These are phyloP conservation scores for Fusarium nelsonii DNA, from an alignment of 2,329 filamentous ascomycete species.

Conservation along the genomic window DNA sequence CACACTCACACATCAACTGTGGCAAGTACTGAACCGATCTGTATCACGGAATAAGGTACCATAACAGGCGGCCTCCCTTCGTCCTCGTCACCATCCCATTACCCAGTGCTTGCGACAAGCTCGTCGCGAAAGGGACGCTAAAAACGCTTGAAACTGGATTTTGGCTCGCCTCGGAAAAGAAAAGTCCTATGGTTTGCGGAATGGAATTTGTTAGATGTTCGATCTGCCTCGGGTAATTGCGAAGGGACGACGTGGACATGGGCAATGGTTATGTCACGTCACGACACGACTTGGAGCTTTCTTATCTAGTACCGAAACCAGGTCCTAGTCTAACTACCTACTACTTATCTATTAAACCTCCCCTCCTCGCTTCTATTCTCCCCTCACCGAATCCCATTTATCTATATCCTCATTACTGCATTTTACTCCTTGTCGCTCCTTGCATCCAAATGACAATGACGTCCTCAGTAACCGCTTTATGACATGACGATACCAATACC, in stretches of 20 bases:
- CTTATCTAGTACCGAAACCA: constrained; percentile 24
- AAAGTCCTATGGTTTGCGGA: too few relatives aligned
- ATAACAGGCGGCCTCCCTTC: constrained; percentile 26
- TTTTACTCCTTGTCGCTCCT: background rate
- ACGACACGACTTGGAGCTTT: constrained; percentile 22
- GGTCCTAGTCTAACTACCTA: background rate
- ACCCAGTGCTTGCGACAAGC: constrained; percentile 16
- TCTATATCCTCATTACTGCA: background rate
- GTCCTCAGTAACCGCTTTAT: constrained; percentile 33
- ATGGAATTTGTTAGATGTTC: constrained; percentile 12
- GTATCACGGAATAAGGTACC: constrained; percentile 2
- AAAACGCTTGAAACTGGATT: constrained; percentile 32
- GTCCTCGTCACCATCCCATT: constrained; percentile 21
- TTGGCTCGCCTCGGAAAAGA: constrained; percentile 4
- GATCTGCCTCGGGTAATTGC: constrained; percentile 30
- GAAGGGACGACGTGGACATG: constrained; percentile 17
- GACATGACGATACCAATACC: constrained; percentile 41
- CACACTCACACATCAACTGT: constrained; percentile 32
- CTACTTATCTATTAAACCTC: constrained; percentile 15
- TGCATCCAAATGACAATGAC: constrained; percentile 23
- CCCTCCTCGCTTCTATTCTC: constrained; percentile 6
- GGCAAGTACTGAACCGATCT: constrained; percentile 14
- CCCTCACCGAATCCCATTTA: background rate
- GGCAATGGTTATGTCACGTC: constrained; percentile 36
- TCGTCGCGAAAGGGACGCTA: constrained; percentile 31